Conservation (phyloP, 176 grass and related monocot species). For the Oryza nivara region DNA sequence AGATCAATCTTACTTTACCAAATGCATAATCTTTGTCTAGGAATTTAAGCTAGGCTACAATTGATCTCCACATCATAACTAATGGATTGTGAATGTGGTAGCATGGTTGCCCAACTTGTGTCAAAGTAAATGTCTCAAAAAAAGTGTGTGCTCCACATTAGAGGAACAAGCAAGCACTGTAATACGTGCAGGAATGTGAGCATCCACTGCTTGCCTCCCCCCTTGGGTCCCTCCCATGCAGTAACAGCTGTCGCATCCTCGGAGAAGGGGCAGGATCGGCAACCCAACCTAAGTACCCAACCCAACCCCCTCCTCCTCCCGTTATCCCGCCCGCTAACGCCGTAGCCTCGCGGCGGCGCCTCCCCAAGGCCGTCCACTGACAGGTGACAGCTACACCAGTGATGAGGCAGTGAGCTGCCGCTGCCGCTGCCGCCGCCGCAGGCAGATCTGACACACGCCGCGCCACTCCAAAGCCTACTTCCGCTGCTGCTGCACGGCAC, state of each 20-base stretch:
- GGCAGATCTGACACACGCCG: constrained; percentile 30
- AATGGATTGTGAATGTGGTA: not conserved
- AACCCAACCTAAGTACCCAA: too few species aligned
- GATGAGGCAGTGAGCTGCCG: not conserved
- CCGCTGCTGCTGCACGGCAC: not conserved
- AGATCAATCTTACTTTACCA: not conserved
- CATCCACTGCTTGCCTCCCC: not conserved
- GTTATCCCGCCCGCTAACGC: not conserved
- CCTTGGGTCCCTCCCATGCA: not conserved
- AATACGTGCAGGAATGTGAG: not conserved
- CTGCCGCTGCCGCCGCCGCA: constrained; percentile 1
- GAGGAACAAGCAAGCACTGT: not conserved
- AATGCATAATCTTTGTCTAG: not conserved
- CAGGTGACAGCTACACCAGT: not conserved
- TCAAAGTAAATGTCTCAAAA: too few species aligned
- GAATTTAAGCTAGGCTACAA: not conserved
- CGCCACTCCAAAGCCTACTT: not conserved
- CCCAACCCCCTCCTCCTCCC: too few species aligned
- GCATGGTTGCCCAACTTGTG: not conserved
- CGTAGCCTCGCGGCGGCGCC: not conserved
- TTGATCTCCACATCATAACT: not conserved
- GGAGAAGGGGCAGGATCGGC: too few species aligned
- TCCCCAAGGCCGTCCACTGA: not conserved
- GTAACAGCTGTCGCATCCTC: not conserved
- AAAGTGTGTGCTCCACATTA: too few species aligned